Evolutionary conservation across 2,329 filamentous ascomycete genomes (phyloP).

Genomic region (Claviceps fusiformis): DNA sequence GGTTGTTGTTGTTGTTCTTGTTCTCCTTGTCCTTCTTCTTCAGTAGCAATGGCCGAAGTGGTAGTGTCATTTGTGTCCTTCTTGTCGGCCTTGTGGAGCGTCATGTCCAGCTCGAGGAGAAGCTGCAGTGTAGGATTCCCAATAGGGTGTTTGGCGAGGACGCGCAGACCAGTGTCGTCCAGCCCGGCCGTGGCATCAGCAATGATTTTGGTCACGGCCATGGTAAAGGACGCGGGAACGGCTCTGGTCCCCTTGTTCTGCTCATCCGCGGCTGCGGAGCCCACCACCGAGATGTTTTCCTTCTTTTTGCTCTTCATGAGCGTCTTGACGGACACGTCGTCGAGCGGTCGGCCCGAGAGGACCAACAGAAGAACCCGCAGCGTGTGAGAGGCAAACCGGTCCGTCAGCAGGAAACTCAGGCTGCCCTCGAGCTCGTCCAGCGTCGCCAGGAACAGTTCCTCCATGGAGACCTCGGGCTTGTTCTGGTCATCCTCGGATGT

Average conservation of each 20-base stretch:
- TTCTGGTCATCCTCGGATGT: conserved; percentile 29
- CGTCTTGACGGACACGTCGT: conserved; percentile 53
- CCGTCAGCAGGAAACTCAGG: conserved; percentile 70
- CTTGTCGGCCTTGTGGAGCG: conserved; percentile 40
- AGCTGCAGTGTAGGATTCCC: conserved; percentile 91
- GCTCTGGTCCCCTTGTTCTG: conserved; percentile 29
- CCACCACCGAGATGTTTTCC: conserved; percentile 59
- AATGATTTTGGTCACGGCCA: conserved; percentile 71
- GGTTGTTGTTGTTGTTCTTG: background rate
- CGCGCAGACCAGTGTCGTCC: conserved; percentile 66
- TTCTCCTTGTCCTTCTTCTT: background rate
- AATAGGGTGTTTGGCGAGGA: conserved; percentile 76
- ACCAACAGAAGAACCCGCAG: conserved; percentile 76
- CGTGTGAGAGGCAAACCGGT: conserved; percentile 80
- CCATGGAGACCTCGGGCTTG: conserved; percentile 52
- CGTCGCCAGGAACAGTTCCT: conserved; percentile 70
- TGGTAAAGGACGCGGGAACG: conserved; percentile 67
- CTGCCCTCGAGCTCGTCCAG: conserved; percentile 81
- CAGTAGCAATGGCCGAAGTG: too few species aligned
- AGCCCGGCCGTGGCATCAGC: conserved; percentile 59
- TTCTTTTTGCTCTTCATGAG: conserved; percentile 89
- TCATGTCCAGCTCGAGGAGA: conserved; percentile 73
- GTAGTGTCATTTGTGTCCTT: background rate
- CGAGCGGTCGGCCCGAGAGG: conserved; percentile 68
- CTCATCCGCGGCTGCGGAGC: conserved; percentile 37